Evolutionary conservation across 75 land plant species (phyloP).

Genomic region (Isoetes taiwanensis): DNA sequence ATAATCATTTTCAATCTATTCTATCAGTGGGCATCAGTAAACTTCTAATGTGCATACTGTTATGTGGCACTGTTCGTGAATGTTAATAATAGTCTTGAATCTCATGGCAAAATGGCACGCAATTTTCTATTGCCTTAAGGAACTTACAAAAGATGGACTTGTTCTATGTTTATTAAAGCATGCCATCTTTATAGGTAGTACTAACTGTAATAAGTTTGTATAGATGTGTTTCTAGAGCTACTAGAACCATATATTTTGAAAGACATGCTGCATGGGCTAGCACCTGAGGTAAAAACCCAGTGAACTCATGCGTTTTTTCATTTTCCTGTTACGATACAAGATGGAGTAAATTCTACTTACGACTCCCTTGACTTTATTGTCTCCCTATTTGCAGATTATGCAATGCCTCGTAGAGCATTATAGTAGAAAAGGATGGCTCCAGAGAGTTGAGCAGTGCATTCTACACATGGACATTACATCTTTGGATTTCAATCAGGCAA

Average conservation of each 20-base stretch:
- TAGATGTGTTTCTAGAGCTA: constrained; percentile 92
- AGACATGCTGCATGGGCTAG: constrained; percentile 85
- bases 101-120: too few species aligned
- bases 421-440: constrained; percentile 80
- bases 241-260: constrained; percentile 93
- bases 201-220: background rate
- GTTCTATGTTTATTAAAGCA: too few species aligned
- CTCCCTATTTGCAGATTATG: constrained; percentile 51
- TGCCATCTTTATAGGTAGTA: background rate
- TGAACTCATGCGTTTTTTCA: constrained; percentile 2
- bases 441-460: constrained; percentile 93
- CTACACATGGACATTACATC: constrained; percentile 98
- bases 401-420: constrained; percentile 98
- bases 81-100: too few species aligned
- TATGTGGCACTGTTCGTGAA: too few species aligned
- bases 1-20: background rate
- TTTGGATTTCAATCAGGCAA: constrained; percentile 94
- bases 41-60: too few species aligned
- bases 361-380: background rate
- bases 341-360: background rate
- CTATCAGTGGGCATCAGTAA: too few species aligned
- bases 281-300: constrained; percentile 60
- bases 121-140: too few species aligned
- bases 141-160: too few species aligned
- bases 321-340: background rate